phyloP scores from a whole-genome alignment of 2,329 filamentous ascomycete genomes.

The Sclerotinia subarctica region DNA sequence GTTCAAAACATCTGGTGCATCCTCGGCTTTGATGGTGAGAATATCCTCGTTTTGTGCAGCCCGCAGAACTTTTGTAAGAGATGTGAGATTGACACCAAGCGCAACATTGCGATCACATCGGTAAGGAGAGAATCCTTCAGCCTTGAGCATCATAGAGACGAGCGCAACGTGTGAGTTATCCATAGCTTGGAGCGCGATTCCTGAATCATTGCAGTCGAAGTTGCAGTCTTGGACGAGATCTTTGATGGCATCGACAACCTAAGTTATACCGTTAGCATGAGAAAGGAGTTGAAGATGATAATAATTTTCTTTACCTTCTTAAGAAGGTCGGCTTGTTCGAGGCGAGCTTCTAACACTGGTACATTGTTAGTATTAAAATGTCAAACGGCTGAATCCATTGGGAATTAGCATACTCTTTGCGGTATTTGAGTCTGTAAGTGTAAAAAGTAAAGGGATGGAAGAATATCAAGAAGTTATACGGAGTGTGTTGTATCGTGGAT shows the following conservation, averaged over 20 bases:
- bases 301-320: slow-evolving; percentile 73
- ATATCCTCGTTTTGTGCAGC: slow-evolving; percentile 93
- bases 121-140: slow-evolving; percentile 90
- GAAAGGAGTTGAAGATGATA: background rate
- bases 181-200: slow-evolving; percentile 98
- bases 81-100: slow-evolving; percentile 93
- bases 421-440: background rate
- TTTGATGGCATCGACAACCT: slow-evolving; percentile 99
- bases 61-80: slow-evolving; percentile 94
- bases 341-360: slow-evolving; percentile 86
- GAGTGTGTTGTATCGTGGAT: slow-evolving; percentile 5
- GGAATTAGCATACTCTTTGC: slow-evolving; percentile 6
- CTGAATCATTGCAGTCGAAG: slow-evolving; percentile 99
- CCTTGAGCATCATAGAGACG: slow-evolving; percentile 97
- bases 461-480: background rate
- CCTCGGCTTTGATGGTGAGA: slow-evolving; percentile 94
- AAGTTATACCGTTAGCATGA: slow-evolving; percentile 30
- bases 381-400: background rate
- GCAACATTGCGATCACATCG: slow-evolving; percentile 99
- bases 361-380: slow-evolving; percentile 12
- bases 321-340: slow-evolving; percentile 88
- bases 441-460: background rate
- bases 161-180: slow-evolving; percentile 99
- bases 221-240: slow-evolving; percentile 99
- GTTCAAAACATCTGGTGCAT: slow-evolving; percentile 93